A percentile compares a stretch with the other conserved stretches of the same genome.
phyloP scores from a whole-genome alignment of 805 yeast genomes.

The Yarrowia porcina region DNA sequence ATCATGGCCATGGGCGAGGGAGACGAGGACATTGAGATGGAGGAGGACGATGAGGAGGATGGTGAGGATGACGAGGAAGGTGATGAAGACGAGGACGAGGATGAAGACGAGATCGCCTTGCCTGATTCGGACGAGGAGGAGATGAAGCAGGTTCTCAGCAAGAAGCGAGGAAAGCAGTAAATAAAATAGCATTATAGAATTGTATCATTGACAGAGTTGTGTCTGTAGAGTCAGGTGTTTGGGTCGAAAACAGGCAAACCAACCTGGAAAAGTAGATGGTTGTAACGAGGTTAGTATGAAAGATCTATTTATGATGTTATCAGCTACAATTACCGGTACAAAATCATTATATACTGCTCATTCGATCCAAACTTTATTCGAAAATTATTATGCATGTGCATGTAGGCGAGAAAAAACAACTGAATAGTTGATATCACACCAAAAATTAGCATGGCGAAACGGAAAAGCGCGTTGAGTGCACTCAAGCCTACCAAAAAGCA shows the following conservation, averaged over 20 bases:
- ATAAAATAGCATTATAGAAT: conserved; percentile 23
- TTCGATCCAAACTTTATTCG: conserved; percentile 8
- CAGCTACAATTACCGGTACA: too few species aligned
- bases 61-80: conserved; percentile 39
- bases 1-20: conserved; percentile 47
- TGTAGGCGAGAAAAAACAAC: not conserved
- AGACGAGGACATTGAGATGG: conserved; percentile 39
- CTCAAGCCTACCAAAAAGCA: conserved; percentile 14
- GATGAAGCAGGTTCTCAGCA: conserved; percentile 16
- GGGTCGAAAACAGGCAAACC: too few species aligned
- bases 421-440: not conserved
- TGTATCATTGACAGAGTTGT: not conserved
- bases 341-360: too few species aligned
- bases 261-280: too few species aligned
- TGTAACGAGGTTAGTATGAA: too few species aligned
- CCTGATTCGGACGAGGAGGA: conserved; percentile 23
- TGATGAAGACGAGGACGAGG: conserved; percentile 35
- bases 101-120: conserved; percentile 12
- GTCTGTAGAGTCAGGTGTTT: too few species aligned
- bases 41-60: conserved; percentile 40
- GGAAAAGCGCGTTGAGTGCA: conserved; percentile 23
- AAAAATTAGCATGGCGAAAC: not conserved
- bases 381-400: not conserved
- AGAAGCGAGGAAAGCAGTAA: conserved; percentile 23
- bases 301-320: too few species aligned